phyloP scores from a whole-genome alignment of 2,329 filamentous ascomycete species.

The Apiospora sp. region DNA sequence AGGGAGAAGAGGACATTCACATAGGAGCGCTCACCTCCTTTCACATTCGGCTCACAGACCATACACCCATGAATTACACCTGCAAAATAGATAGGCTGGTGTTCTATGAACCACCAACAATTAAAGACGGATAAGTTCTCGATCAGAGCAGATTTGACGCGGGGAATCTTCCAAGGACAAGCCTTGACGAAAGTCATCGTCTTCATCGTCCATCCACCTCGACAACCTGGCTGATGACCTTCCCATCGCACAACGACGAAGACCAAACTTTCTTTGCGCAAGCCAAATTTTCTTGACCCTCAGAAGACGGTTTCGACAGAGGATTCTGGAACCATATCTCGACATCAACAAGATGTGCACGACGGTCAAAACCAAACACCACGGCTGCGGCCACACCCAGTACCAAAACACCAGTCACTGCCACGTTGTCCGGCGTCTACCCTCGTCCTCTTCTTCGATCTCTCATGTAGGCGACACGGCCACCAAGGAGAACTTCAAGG shows the following conservation, averaged over 20 bases:
- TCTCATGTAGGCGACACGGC: not conserved
- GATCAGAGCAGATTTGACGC: not conserved
- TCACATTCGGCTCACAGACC: not conserved
- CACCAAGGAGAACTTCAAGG: not conserved
- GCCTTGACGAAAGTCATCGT: not conserved
- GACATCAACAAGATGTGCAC: conserved; percentile 41
- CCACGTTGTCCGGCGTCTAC: conserved; percentile 35
- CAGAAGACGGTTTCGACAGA: conserved; percentile 9
- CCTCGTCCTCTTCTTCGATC: not conserved
- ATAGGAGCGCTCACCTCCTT: not conserved
- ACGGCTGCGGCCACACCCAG: conserved; percentile 40
- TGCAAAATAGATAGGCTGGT: not conserved
- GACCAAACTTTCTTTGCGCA: not conserved
- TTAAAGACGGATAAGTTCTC: not conserved
- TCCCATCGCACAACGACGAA: not conserved
- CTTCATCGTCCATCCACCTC: not conserved
- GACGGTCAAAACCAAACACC: conserved; percentile 40
- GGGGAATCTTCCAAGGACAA: not conserved
- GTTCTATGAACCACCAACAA: not conserved
- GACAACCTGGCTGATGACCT: not conserved
- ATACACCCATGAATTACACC: not conserved
- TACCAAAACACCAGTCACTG: conserved; percentile 47
- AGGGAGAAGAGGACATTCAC: not conserved
- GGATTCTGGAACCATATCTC: not conserved
- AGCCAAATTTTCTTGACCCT: not conserved